Evolutionary conservation across 805 yeast genomes (phyloP), one percentile per base, ranked within the genome.

Genomic region (Isabelozyma pseudorhagii): DNA sequence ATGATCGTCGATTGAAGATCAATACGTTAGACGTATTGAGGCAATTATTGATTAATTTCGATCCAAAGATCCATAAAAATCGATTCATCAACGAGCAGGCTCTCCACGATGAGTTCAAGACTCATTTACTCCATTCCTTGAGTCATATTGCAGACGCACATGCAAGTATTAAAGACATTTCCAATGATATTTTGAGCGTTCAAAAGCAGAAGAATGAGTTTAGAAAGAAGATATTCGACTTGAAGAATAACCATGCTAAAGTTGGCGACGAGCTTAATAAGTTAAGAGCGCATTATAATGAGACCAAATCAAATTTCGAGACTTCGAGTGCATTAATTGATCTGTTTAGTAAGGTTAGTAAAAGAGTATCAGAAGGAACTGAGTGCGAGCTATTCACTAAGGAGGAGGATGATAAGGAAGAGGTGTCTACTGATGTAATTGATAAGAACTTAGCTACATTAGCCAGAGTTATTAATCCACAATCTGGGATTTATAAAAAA

Each of bases 11-110:
- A 25, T 52, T 56, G 40, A 62, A 60, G 38, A 42, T 72, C 45
- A 67, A 64, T 47, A 68, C 75, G 1, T 45, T 73, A 3, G 78
- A 74, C 51, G 77, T 72, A 14, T 53, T 74, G 13, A 64, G 60
- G 44, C 70, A 67, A 45, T 57, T 69, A 29, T 64, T 72, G 8
- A 55, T 56, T 15, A 56, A 61, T 18, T 69, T 64, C 47, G 56
- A 58, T n/a, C 70, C 74, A 4, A 54, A 52, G 4, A 34, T 17
- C 2, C 43, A 45, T 13, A 46, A 51, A 42, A 57, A 58, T 18
- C 50, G 45, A 13, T 14, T 46, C 4, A 50, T 64, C 4, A 64
- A 62, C 38, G 66, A 64, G 27, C 45, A 53, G 39, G 45, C 55
- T 7, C 57, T 67, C 9, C 69, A 69, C 21, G 55, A 62, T 11